Percentiles rank a stretch among this genome's conserved stretches.
Evolutionary conservation across 2,329 filamentous ascomycete species (phyloP).

Genomic region (Lasiodiplodia citricola): DNA sequence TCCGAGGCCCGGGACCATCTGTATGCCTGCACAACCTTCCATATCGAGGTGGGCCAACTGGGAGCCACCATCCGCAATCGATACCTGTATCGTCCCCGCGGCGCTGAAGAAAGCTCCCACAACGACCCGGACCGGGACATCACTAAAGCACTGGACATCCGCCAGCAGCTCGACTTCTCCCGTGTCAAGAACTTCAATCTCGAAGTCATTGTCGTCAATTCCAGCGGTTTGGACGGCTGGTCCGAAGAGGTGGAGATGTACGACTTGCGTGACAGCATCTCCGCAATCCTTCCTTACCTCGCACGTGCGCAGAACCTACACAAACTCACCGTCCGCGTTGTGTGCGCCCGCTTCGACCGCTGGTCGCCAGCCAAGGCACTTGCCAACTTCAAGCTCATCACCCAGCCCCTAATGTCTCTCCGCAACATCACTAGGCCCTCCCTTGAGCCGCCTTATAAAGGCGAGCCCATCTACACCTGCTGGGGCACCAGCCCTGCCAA

Average conservation of each 20-base stretch:
- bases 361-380: conserved; percentile 35
- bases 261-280: conserved; percentile 35
- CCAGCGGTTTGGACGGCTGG: conserved; percentile 29
- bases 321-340: conserved; percentile 39
- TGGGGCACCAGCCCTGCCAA: background rate
- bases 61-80: conserved; percentile 42
- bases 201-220: conserved; percentile 39
- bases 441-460: conserved; percentile 35
- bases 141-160: conserved; percentile 33
- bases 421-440: conserved; percentile 38
- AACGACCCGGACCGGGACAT: conserved; percentile 31
- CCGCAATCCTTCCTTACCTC: conserved; percentile 12
- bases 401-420: conserved; percentile 39
- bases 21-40: conserved; percentile 38
- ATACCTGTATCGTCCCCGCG: conserved; percentile 37
- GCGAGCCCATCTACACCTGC: background rate
- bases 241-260: conserved; percentile 45
- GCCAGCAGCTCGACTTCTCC: conserved; percentile 37
- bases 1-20: conserved; percentile 38
- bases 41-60: conserved; percentile 38
- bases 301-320: conserved; percentile 34
- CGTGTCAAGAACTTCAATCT: conserved; percentile 42
- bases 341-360: conserved; percentile 33
- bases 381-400: conserved; percentile 34
- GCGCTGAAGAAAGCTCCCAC: conserved; percentile 36